These are phyloP conservation scores for Phialemoniopsis sp. DNA, from an alignment of 2,329 filamentous ascomycete species.

Conservation along the genomic window DNA sequence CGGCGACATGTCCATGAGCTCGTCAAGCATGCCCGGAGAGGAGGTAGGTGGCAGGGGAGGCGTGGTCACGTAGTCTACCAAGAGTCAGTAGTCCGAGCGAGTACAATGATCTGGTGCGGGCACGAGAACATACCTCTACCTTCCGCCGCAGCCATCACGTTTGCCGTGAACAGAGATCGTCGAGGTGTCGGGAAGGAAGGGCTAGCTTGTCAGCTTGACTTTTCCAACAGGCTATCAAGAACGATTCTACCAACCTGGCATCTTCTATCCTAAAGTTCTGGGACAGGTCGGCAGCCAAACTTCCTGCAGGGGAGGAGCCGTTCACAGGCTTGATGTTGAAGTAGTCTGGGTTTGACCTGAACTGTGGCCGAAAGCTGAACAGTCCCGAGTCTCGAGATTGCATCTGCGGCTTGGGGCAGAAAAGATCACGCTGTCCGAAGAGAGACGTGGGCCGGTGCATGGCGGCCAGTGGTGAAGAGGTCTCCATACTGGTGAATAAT, in stretches of 20 bases:
- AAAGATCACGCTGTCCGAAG: slow-evolving; percentile 56
- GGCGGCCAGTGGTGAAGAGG: slow-evolving; percentile 88
- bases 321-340: slow-evolving; percentile 74
- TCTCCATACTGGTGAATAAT: slow-evolving; percentile 64
- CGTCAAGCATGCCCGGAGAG: slow-evolving; percentile 67
- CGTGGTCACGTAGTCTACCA: slow-evolving; percentile 70
- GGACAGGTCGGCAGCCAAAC: slow-evolving; percentile 87
- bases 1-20: slow-evolving; percentile 91
- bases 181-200: slow-evolving; percentile 80
- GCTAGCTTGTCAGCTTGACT: slow-evolving; percentile 39
- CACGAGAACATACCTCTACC: slow-evolving; percentile 50
- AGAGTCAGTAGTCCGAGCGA: slow-evolving; percentile 13
- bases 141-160: slow-evolving; percentile 56
- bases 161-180: slow-evolving; percentile 76
- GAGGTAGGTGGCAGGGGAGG: slow-evolving; percentile 76
- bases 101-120: slow-evolving; percentile 9
- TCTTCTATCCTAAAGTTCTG: slow-evolving; percentile 90
- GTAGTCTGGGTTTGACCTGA: slow-evolving; percentile 61
- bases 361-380: slow-evolving; percentile 76
- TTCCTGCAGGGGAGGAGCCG: slow-evolving; percentile 86
- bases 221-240: slow-evolving; percentile 8
- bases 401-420: slow-evolving; percentile 42
- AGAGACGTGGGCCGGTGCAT: slow-evolving; percentile 74
- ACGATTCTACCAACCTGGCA: slow-evolving; percentile 61
- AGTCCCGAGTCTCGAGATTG: slow-evolving; percentile 49